Conservation (phyloP, 1,284 basidiomycete genomes). For the Xerocomus nothofagi region DNA sequence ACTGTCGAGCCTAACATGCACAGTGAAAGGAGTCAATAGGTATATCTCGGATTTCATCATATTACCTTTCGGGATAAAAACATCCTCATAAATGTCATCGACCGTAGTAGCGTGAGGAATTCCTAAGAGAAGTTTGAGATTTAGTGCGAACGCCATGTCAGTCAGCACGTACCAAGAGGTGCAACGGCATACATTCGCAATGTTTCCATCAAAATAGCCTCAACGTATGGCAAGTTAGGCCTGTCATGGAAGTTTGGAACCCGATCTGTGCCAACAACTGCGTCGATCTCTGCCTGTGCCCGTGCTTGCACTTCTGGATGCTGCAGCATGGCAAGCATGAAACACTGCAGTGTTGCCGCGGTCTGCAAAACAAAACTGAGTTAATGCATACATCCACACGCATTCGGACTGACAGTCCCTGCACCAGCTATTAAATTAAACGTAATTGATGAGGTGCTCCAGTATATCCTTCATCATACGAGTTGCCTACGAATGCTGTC, state of each 20-base stretch:
- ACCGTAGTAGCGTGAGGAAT: slow-evolving; percentile 42
- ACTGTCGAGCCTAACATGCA: slow-evolving; percentile 34
- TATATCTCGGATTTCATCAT: background rate
- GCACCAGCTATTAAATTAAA: slow-evolving; percentile 18
- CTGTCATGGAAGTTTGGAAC: slow-evolving; percentile 44
- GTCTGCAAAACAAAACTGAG: slow-evolving; percentile 37
- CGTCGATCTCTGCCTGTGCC: slow-evolving; percentile 46
- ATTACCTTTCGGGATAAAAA: slow-evolving; percentile 43
- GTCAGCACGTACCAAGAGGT: slow-evolving; percentile 22
- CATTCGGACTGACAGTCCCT: slow-evolving; percentile 19
- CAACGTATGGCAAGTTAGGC: slow-evolving; percentile 42
- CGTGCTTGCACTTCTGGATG: slow-evolving; percentile 44
- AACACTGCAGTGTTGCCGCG: slow-evolving; percentile 42
- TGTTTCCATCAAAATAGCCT: slow-evolving; percentile 51
- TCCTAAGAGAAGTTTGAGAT: slow-evolving; percentile 26
- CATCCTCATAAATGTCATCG: slow-evolving; percentile 45
- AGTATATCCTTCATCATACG: background rate
- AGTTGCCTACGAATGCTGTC: slow-evolving; percentile 29
- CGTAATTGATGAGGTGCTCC: background rate
- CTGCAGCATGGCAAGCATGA: slow-evolving; percentile 50
- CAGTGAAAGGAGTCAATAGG: background rate
- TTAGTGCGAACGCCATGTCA: background rate
- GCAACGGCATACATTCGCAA: slow-evolving; percentile 48
- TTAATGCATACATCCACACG: background rate
- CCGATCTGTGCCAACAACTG: slow-evolving; percentile 37